Evolutionary conservation across 2,329 filamentous ascomycete species (phyloP).

Genomic region (Leptodontidium sp.): DNA sequence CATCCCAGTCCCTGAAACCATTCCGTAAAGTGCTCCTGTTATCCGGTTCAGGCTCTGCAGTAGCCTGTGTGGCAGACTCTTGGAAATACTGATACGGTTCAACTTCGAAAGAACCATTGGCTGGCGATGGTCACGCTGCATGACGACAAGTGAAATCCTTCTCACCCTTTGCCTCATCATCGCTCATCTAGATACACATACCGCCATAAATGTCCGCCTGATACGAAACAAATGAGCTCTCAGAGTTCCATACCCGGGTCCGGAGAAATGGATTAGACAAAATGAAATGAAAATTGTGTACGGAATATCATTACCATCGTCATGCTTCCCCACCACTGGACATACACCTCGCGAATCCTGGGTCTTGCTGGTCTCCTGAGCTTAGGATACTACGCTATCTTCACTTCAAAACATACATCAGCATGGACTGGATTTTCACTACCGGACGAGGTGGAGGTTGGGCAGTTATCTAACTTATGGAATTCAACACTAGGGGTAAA

Average conservation of each 20-base stretch:
- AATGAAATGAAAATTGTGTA: neutral
- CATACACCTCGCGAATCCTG: conserved; percentile 2
- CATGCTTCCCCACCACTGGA: conserved; percentile 4
- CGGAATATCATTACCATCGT: neutral
- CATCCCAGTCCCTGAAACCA: neutral
- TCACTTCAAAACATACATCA: conserved; percentile 10
- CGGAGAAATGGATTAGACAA: neutral
- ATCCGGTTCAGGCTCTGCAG: conserved; percentile 9
- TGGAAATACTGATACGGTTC: neutral
- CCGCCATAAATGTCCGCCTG: too few species aligned
- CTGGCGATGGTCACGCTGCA: neutral
- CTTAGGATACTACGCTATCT: conserved; percentile 8
- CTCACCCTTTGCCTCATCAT: too few species aligned
- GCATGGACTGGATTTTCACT: neutral
- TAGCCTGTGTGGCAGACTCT: conserved; percentile 7
- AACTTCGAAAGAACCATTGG: neutral
- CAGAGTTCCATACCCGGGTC: neutral
- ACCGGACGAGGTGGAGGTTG: neutral
- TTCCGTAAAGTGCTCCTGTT: neutral
- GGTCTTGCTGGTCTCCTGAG: neutral
- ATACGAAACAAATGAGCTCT: too few species aligned
- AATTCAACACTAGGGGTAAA: conserved; percentile 23
- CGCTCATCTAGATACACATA: too few species aligned
- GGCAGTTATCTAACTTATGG: conserved; percentile 7
- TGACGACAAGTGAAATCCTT: too few species aligned